Conservation (phyloP, 2,329 filamentous ascomycete genomes). For the Mycosphaerella sp. region DNA sequence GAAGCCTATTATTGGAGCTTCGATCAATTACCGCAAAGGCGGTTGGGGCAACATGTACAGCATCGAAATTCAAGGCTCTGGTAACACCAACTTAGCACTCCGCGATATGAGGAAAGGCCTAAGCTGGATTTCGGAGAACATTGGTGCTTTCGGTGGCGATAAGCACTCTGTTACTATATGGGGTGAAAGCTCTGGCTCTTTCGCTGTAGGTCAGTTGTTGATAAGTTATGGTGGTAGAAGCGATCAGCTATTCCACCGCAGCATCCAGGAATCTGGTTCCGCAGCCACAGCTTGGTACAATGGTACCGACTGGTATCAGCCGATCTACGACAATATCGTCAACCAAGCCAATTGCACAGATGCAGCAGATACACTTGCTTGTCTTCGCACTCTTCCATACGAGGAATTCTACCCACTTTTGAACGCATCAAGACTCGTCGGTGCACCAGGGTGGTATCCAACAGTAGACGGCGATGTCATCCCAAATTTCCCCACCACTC, state of each 20-base stretch:
- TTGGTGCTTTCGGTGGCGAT: conserved; percentile 27
- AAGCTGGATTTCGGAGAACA: conserved; percentile 41
- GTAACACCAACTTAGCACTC: conserved; percentile 45
- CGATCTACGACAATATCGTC: conserved; percentile 59
- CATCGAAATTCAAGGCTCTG: conserved; percentile 48
- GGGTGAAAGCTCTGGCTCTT: conserved; percentile 36
- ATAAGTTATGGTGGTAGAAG: conserved; percentile 44
- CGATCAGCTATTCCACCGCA: conserved; percentile 44
- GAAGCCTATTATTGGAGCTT: conserved; percentile 52
- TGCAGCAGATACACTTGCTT: conserved; percentile 38
- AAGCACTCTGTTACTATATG: conserved; percentile 19
- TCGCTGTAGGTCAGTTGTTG: conserved; percentile 41
- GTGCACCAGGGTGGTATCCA: conserved; percentile 36
- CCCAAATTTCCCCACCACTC: conserved; percentile 46
- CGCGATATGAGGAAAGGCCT: conserved; percentile 42
- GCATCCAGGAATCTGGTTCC: conserved; percentile 41
- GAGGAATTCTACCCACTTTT: conserved; percentile 20
- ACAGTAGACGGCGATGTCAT: conserved; percentile 54
- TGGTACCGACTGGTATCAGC: conserved; percentile 39
- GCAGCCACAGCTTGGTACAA: conserved; percentile 23
- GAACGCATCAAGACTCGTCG: conserved; percentile 24
- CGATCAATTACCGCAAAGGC: conserved; percentile 59
- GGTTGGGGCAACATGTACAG: conserved; percentile 64
- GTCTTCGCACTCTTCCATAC: conserved; percentile 50
- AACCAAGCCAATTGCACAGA: conserved; percentile 18